Conservation (phyloP, 805 yeast genomes). For the Candida alai region DNA sequence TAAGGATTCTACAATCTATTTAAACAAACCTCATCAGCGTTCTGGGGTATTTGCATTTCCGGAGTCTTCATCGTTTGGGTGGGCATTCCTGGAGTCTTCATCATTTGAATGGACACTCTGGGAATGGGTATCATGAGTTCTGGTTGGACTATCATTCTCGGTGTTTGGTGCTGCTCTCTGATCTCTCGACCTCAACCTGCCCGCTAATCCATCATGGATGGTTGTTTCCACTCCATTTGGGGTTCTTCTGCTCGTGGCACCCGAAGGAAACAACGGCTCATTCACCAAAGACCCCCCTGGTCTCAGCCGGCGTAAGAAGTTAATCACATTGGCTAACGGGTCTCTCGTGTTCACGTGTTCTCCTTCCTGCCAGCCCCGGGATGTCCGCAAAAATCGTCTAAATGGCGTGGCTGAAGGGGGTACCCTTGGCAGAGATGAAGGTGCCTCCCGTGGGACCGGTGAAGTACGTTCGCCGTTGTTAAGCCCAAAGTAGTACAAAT, state of each 20-base stretch:
- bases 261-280: constrained; percentile 37
- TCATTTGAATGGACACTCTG: too few species aligned
- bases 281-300: not conserved
- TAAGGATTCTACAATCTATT: too few species aligned
- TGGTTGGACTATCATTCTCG: too few species aligned
- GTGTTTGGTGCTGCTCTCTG: too few species aligned
- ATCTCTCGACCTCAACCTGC: too few species aligned
- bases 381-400: constrained; percentile 5
- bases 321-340: constrained; percentile 7
- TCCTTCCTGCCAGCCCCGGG: constrained; percentile 3
- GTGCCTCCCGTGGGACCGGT: not conserved
- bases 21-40: too few species aligned
- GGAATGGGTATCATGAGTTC: too few species aligned
- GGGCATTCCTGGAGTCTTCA: not conserved
- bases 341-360: constrained; percentile 1
- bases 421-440: not conserved
- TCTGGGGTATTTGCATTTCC: constrained; percentile 2
- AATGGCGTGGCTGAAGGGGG: not conserved
- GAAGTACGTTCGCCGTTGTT: too few species aligned
- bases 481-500: too few species aligned
- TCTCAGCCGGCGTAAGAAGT: constrained; percentile 9
- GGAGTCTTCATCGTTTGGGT: not conserved
- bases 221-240: constrained; percentile 41
- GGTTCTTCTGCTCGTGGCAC: constrained; percentile 47
- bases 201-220: too few species aligned